These are phyloP conservation scores for Mycena pura DNA, from an alignment of 768 basidiomycete species.

Conservation along the genomic window DNA sequence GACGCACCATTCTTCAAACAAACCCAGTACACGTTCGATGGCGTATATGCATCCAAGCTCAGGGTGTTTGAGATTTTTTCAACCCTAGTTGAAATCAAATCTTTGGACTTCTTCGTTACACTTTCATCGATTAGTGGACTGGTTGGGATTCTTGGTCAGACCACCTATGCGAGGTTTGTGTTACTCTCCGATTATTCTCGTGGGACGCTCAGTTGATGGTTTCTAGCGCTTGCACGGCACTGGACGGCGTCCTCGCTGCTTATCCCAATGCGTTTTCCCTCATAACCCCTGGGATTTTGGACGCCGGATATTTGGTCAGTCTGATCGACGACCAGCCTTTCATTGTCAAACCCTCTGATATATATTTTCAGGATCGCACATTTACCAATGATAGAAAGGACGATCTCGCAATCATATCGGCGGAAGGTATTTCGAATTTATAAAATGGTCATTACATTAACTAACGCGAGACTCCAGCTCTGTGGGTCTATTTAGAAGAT, in stretches of 20 bases:
- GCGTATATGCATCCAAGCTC: neutral
- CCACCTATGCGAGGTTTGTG: conserved; percentile 5
- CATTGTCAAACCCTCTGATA: neutral
- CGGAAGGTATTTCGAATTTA: neutral
- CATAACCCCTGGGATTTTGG: neutral
- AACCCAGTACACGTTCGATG: neutral
- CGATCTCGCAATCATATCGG: neutral
- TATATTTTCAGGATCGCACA: neutral
- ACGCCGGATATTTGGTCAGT: conserved; percentile 9
- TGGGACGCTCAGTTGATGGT: neutral
- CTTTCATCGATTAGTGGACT: conserved; percentile 10
- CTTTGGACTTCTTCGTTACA: conserved; percentile 6
- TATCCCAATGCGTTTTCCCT: conserved; percentile 17
- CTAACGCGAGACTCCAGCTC: neutral
- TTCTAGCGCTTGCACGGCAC: conserved; percentile 8
- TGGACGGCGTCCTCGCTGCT: neutral
- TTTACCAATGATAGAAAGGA: neutral
- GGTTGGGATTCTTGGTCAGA: conserved; percentile 1
- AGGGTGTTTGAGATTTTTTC: neutral
- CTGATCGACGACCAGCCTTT: too few species aligned
- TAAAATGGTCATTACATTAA: neutral
- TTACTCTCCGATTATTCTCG: neutral
- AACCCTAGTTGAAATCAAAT: neutral
- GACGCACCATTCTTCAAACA: conserved; percentile 6
- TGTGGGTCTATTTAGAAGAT: conserved; percentile 1